Conservation (phyloP, 495 filamentous ascomycete genomes). For the Hypomontagnella monticulosa region DNA sequence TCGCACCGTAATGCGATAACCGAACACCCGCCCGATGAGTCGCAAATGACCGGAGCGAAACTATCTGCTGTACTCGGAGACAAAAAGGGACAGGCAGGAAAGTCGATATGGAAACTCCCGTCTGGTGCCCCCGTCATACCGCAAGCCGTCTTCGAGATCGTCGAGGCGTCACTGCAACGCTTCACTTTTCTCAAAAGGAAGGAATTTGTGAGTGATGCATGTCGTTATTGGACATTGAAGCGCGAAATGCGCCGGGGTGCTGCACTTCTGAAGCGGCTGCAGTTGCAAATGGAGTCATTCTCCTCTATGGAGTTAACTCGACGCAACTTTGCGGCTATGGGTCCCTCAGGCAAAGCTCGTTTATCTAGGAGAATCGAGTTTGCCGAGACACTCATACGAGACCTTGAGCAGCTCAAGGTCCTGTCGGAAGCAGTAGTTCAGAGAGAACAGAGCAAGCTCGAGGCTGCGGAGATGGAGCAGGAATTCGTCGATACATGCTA, state of each 20-base stretch:
- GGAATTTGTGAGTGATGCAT: constrained; percentile 90
- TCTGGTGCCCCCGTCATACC: constrained; percentile 96
- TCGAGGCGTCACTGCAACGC: constrained; percentile 79
- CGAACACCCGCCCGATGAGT: constrained; percentile 66
- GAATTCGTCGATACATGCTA: constrained; percentile 86
- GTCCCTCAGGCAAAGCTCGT: constrained; percentile 78
- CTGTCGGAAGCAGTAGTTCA: constrained; percentile 74
- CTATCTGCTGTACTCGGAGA: constrained; percentile 70
- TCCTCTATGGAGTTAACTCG: constrained; percentile 96
- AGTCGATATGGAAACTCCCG: constrained; percentile 89
- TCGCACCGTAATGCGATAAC: constrained; percentile 67
- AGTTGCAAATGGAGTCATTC: constrained; percentile 93
- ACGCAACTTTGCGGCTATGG: constrained; percentile 92
- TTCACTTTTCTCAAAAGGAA: constrained; percentile 87
- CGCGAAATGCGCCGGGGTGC: constrained; percentile 91
- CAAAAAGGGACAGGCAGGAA: constrained; percentile 71
- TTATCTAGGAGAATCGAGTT: constrained; percentile 88
- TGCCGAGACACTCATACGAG: constrained; percentile 74
- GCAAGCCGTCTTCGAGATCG: constrained; percentile 79
- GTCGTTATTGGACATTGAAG: constrained; percentile 98
- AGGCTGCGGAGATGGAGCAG: constrained; percentile 76
- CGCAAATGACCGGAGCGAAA: constrained; percentile 63
- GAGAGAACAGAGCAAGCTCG: constrained; percentile 77
- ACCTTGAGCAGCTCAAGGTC: constrained; percentile 76
- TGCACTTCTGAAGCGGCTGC: constrained; percentile 88